Evolutionary conservation across 2,329 filamentous ascomycete species (phyloP).

Genomic region (Alternaria hordeiaustralica): DNA sequence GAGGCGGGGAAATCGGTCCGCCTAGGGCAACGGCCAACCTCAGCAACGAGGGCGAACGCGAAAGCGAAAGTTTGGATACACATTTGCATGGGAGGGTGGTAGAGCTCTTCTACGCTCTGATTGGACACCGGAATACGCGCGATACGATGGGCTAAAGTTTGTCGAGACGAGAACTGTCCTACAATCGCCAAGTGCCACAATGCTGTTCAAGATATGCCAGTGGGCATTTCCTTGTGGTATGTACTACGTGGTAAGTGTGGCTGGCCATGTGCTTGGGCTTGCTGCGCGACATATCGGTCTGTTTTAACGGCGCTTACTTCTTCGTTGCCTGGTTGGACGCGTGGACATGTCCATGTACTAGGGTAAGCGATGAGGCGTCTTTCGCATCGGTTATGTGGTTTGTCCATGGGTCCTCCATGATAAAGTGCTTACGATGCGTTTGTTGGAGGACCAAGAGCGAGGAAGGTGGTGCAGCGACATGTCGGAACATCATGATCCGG

Average conservation of each 20-base stretch:
- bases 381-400: background rate
- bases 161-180: background rate
- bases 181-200: background rate
- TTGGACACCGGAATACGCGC: background rate
- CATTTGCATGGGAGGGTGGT: background rate
- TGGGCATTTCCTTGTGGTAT: background rate
- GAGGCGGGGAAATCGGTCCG: background rate
- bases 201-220: background rate
- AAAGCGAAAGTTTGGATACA: background rate
- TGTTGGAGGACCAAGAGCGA: background rate
- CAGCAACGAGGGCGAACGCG: background rate
- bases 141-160: background rate
- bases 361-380: too few species aligned
- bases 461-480: background rate
- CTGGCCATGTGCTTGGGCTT: background rate
- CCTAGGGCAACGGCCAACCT: background rate
- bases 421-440: background rate
- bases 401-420: background rate
- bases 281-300: background rate
- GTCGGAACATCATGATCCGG: background rate
- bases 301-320: background rate
- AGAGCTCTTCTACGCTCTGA: background rate
- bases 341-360: background rate
- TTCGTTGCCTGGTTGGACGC: background rate
- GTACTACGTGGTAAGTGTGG: background rate